phyloP scores from a whole-genome alignment of 352 stramenopile species.

The Pythium volutum region DNA sequence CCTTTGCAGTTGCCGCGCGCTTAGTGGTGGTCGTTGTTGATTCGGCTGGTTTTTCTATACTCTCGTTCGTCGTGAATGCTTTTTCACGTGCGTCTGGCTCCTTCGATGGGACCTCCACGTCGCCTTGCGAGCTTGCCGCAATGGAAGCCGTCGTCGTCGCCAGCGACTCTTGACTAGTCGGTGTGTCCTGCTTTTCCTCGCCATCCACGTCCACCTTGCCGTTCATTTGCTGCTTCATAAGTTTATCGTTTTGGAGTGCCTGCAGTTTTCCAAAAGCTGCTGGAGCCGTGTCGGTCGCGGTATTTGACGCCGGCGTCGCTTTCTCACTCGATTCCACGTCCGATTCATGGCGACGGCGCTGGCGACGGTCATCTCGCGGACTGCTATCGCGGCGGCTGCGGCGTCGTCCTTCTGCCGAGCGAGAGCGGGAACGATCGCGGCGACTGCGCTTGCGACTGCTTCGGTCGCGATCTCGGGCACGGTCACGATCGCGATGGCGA shows the following conservation, averaged over 20 bases:
- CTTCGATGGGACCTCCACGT: slow-evolving; percentile 1
- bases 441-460: slow-evolving; percentile 19
- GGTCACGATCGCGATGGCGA: slow-evolving; percentile 11
- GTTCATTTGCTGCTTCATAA: neutral
- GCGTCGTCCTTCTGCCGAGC: slow-evolving; percentile 7
- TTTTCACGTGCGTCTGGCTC: neutral
- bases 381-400: slow-evolving; percentile 2
- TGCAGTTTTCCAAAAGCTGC: neutral
- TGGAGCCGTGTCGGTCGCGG: neutral
- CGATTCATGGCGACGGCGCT: slow-evolving; percentile 8
- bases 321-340: neutral
- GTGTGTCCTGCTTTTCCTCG: slow-evolving; percentile 9
- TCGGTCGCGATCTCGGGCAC: slow-evolving; percentile 3
- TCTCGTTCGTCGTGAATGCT: neutral
- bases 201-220: neutral
- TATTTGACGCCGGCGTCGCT: neutral
- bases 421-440: slow-evolving; percentile 24
- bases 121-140: slow-evolving; percentile 10
- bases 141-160: slow-evolving; percentile 8
- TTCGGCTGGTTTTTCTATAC: neutral
- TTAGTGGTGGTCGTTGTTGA: neutral
- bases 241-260: neutral
- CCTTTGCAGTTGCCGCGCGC: neutral
- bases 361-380: neutral
- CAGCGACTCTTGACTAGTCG: slow-evolving; percentile 20